These are phyloP conservation scores for Globisporangium emineosum DNA, from an alignment of 352 stramenopile genomes.

Conservation along the genomic window DNA sequence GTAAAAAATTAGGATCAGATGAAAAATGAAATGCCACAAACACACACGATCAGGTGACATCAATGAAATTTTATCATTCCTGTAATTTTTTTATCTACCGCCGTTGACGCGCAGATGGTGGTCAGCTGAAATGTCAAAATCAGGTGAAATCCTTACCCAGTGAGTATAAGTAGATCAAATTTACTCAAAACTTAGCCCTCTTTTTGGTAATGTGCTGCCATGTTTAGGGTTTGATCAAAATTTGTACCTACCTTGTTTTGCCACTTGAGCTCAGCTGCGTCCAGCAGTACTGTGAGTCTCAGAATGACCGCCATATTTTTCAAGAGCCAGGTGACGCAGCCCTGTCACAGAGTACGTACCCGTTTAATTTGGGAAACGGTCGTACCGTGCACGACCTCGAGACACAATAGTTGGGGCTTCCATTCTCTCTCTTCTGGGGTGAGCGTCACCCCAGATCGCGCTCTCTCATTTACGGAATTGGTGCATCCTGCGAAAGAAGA, in stretches of 20 bases:
- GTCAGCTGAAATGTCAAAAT: background rate
- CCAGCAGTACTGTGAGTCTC: background rate
- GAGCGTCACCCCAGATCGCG: background rate
- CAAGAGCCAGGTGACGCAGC: background rate
- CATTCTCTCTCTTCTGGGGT: background rate
- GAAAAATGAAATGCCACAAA: no score
- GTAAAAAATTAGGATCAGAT: no score
- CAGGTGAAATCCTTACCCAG: background rate
- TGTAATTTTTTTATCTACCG: no score
- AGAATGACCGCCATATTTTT: conserved; percentile 3
- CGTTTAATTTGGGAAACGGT: background rate
- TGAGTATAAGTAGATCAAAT: background rate
- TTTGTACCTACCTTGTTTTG: background rate
- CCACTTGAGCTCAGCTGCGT: conserved; percentile 6
- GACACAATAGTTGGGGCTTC: background rate
- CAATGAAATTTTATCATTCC: no score
- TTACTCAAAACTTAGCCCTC: background rate
- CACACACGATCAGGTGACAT: no score
- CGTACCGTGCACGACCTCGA: background rate
- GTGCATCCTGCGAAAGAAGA: conserved; percentile 6
- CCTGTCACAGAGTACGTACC: background rate
- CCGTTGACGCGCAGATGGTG: conserved; percentile 7
- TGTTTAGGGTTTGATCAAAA: no score
- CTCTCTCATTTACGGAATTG: conserved; percentile 15
- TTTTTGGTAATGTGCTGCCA: background rate